These are phyloP conservation scores for Curvularia verruculosa DNA, from an alignment of 2,329 filamentous ascomycete genomes.

Conservation along the genomic window DNA sequence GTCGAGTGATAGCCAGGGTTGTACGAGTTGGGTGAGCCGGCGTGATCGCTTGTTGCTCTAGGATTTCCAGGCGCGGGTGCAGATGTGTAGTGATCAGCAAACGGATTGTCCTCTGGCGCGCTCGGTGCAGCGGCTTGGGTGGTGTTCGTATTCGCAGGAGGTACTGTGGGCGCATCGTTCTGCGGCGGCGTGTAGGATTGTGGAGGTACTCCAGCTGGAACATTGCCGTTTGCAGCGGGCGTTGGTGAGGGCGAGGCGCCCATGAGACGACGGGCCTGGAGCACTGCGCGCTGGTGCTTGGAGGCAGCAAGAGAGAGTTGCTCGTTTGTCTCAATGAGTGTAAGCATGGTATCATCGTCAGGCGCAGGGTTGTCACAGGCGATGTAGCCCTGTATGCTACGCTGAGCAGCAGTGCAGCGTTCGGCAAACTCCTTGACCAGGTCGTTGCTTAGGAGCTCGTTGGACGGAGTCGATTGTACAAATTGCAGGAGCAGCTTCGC, in stretches of 20 bases:
- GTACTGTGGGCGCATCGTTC: constrained; percentile 26
- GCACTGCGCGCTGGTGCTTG: constrained; percentile 80
- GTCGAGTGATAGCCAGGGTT: constrained; percentile 48
- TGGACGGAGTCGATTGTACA: constrained; percentile 79
- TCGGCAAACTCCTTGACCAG: constrained; percentile 90
- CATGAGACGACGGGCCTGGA: constrained; percentile 60
- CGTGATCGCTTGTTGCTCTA: constrained; percentile 25
- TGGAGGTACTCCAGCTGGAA: constrained; percentile 22
- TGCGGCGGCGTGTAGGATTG: constrained; percentile 21
- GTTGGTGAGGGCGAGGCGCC: constrained; percentile 38
- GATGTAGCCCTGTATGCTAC: constrained; percentile 87
- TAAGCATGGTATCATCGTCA: constrained; percentile 93
- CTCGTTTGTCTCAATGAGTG: constrained; percentile 92
- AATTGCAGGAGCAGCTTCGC: constrained; percentile 92
- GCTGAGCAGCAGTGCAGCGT: constrained; percentile 79
- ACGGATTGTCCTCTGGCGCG: constrained; percentile 46
- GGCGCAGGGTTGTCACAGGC: constrained; percentile 76
- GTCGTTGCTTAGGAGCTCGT: constrained; percentile 81
- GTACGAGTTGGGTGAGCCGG: constrained; percentile 34
- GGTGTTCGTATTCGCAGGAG: constrained; percentile 19
- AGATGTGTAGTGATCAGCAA: constrained; percentile 51
- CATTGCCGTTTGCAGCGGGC: constrained; percentile 13
- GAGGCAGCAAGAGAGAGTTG: constrained; percentile 82
- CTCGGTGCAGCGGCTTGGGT: constrained; percentile 26
- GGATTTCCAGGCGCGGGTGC: constrained; percentile 33